Percentiles rank a stretch among this genome's conserved stretches.
Evolutionary conservation across 2,329 filamentous ascomycete species (phyloP).

Genomic region (Calonectria henricotiae): DNA sequence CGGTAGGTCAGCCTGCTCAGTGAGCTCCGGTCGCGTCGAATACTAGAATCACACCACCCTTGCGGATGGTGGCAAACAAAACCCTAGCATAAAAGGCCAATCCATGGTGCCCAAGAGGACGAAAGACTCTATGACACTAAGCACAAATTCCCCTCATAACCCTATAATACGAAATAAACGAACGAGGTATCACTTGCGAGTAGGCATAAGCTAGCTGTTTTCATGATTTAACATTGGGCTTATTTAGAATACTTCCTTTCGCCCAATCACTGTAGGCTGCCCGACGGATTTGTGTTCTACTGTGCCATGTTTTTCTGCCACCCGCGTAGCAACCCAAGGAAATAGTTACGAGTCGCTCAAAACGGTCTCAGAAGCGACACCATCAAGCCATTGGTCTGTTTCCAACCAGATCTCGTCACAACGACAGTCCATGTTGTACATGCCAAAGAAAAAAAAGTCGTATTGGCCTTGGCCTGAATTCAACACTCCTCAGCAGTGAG

Average conservation of each 20-base stretch:
- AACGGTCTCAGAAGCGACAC: background rate
- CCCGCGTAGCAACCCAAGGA: background rate
- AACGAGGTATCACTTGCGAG: no score
- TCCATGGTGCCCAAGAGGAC: background rate
- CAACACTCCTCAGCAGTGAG: background rate
- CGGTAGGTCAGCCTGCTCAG: background rate
- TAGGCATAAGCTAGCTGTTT: no score
- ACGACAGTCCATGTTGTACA: background rate
- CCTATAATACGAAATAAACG: no score
- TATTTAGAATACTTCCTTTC: no score
- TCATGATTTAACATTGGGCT: no score
- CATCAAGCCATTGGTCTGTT: background rate
- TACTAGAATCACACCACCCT: conserved; percentile 5
- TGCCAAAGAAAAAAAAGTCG: conserved; percentile 2
- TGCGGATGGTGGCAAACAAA: background rate
- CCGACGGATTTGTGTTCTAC: no score
- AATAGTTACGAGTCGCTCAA: background rate
- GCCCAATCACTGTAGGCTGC: no score
- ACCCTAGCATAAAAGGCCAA: background rate
- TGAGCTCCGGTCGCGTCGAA: background rate
- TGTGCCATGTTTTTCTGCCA: no score
- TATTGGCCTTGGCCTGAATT: background rate
- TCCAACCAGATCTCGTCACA: background rate
- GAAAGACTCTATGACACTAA: no score
- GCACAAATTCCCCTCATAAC: no score